These are phyloP conservation scores for Chlorella sorokiniana DNA, from an alignment of 139 green algal species.

Conservation along the genomic window DNA sequence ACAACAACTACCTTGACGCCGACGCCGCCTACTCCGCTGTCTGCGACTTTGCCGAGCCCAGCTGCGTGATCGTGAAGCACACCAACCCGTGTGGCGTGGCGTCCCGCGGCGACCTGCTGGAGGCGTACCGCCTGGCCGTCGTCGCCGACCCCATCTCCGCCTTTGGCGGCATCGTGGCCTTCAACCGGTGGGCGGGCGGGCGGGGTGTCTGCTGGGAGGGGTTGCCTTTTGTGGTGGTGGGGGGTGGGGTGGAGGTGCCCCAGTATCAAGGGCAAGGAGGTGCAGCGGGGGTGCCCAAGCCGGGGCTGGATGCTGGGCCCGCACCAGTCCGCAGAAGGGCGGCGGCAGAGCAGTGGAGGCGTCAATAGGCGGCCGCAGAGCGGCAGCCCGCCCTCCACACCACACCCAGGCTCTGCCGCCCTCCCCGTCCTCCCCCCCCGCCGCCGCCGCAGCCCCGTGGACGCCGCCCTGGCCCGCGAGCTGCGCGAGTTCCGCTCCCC, in stretches of 20 bases:
- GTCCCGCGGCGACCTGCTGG: constrained; percentile 74
- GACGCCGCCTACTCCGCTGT: constrained; percentile 71
- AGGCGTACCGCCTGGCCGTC: constrained; percentile 95
- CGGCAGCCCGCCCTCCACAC: too few species aligned
- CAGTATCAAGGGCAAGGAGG: too few species aligned
- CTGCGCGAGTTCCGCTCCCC: constrained; percentile 92
- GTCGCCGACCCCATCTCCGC: constrained; percentile 93
- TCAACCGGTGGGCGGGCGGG: constrained; percentile 81
- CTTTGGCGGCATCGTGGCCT: constrained; percentile 99
- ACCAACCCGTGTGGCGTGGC: constrained; percentile 99
- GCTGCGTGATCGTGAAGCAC: constrained; percentile 99
- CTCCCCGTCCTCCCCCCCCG: not conserved
- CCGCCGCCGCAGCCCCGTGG: constrained; percentile 55
- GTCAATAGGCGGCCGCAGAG: too few species aligned
- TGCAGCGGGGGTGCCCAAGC: too few species aligned
- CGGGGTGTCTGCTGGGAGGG: too few species aligned
- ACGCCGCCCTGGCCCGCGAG: constrained; percentile 85
- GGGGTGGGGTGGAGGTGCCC: not conserved
- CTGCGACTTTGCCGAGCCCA: constrained; percentile 81
- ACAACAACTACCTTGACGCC: constrained; percentile 99
- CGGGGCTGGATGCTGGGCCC: too few species aligned
- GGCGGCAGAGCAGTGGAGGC: too few species aligned
- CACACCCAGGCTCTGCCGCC: too few species aligned
- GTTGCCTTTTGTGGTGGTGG: not conserved
- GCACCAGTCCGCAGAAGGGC: too few species aligned